Evolutionary conservation across 225 moss, liverwort and hornwort species (phyloP).

Genomic region (Bryum argenteum): DNA sequence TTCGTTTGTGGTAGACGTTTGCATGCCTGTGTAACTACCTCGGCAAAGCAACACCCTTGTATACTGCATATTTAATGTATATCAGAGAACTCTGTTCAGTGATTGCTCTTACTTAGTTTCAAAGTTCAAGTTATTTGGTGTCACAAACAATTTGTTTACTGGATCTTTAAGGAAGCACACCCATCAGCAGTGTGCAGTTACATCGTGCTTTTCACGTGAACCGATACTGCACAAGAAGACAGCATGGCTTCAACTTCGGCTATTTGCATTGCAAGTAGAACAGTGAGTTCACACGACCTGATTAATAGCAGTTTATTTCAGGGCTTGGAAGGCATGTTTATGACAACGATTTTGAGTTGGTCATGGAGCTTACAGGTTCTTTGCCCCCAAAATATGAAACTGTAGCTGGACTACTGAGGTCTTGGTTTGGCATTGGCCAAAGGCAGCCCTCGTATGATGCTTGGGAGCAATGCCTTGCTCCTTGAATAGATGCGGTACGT

Average conservation of each 20-base stretch:
- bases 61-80: neutral
- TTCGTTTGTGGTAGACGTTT: constrained; percentile 46
- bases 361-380: neutral
- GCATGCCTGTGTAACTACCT: constrained; percentile 34
- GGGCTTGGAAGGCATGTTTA: constrained; percentile 6
- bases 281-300: neutral
- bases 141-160: neutral
- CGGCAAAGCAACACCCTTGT: neutral
- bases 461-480: constrained; percentile 4
- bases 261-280: neutral
- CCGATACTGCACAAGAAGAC: constrained; percentile 6
- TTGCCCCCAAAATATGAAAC: constrained; percentile 2
- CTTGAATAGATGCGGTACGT: constrained; percentile 2
- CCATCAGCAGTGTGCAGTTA: neutral
- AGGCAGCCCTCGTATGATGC: neutral
- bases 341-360: neutral
- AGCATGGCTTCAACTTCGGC: neutral
- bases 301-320: neutral
- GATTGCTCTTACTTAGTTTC: constrained; percentile 6
- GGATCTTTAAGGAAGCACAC: neutral
- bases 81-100: neutral
- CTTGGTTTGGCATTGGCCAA: neutral
- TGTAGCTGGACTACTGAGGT: neutral
- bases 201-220: neutral
- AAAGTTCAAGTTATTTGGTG: constrained; percentile 5